These are phyloP conservation scores for Neoboletus brunneissimus DNA, from an alignment of 768 basidiomycete genomes.

Conservation along the genomic window DNA sequence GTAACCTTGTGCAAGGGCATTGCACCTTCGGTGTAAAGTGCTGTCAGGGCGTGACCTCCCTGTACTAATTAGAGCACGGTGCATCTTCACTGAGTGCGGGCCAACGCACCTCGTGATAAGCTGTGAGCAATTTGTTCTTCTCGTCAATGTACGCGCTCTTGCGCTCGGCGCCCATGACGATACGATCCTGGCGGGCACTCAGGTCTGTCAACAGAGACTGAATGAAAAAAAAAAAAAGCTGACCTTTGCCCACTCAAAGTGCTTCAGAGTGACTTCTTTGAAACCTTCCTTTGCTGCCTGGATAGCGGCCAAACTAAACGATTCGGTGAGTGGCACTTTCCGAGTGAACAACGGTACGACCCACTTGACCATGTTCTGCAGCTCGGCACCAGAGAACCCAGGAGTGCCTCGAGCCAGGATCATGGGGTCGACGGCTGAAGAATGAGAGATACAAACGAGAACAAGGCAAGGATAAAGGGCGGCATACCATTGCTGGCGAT, in stretches of 20 bases:
- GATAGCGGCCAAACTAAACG: slow-evolving; percentile 78
- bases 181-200: slow-evolving; percentile 64
- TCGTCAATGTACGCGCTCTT: slow-evolving; percentile 86
- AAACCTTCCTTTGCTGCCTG: slow-evolving; percentile 87
- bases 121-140: slow-evolving; percentile 84
- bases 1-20: slow-evolving; percentile 98
- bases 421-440: slow-evolving; percentile 74
- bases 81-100: background rate
- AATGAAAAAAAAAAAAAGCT: background rate
- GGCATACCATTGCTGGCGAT: slow-evolving; percentile 53
- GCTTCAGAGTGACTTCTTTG: slow-evolving; percentile 65
- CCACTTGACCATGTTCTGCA: slow-evolving; percentile 96
- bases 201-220: background rate
- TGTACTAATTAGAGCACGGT: slow-evolving; percentile 29
- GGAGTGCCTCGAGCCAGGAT: slow-evolving; percentile 91
- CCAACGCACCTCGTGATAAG: slow-evolving; percentile 84
- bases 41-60: slow-evolving; percentile 94
- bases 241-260: slow-evolving; percentile 99
- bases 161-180: slow-evolving; percentile 95
- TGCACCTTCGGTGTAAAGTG: slow-evolving; percentile 90
- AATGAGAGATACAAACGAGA: background rate
- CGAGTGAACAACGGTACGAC: slow-evolving; percentile 25
- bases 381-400: slow-evolving; percentile 95
- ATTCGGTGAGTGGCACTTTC: background rate
- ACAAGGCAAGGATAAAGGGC: background rate